Conservation (phyloP, 148 eudicot species). For the Nepenthes mirabilis region DNA sequence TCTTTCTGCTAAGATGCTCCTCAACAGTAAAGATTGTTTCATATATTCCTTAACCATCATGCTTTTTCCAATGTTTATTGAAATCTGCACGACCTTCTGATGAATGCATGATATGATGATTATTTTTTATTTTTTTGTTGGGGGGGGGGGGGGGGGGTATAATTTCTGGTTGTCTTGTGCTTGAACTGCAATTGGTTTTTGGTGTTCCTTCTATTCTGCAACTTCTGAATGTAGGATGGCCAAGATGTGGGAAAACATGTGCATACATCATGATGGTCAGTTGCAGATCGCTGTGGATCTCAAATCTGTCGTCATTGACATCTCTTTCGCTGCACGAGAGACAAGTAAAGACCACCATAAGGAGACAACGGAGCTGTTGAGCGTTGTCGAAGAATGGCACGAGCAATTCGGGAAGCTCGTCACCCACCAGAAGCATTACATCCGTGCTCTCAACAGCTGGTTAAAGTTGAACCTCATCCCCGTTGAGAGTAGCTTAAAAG, state of each 20-base stretch:
- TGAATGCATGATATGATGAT: too few relatives aligned
- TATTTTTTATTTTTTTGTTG: too few relatives aligned
- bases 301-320: conserved; percentile 38
- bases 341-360: conserved; percentile 57
- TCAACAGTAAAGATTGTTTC: neutral
- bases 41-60: neutral
- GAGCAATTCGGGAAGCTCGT: conserved; percentile 47
- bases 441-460: conserved; percentile 59
- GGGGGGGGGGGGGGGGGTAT: too few relatives aligned
- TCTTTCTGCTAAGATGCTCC: too few relatives aligned
- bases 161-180: too few relatives aligned
- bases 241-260: conserved; percentile 71
- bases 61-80: too few relatives aligned
- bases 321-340: conserved; percentile 50
- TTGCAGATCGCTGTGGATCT: conserved; percentile 29
- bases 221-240: conserved; percentile 44
- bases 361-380: conserved; percentile 44
- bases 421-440: conserved; percentile 53
- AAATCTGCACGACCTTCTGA: too few relatives aligned
- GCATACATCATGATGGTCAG: conserved; percentile 45
- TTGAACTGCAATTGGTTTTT: too few relatives aligned
- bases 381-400: conserved; percentile 54
- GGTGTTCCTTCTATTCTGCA: too few relatives aligned
- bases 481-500: conserved; percentile 60
- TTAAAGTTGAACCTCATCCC: conserved; percentile 67